Percentiles rank a stretch among this genome's conserved stretches.
phyloP scores from a whole-genome alignment of 306 rosid genomes.

The Dalbergia oliveri region DNA sequence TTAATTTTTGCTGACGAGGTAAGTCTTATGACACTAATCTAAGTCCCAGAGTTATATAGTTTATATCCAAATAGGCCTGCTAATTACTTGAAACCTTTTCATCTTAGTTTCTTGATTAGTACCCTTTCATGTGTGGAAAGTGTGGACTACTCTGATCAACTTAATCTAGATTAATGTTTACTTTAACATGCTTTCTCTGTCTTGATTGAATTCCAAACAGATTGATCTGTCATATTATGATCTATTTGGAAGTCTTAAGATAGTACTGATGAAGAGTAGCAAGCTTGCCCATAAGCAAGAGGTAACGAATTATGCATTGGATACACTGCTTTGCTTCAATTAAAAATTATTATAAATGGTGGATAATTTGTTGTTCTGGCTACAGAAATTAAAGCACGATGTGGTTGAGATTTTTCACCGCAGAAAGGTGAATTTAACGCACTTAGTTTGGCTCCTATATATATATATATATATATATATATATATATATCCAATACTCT shows the following conservation, averaged over 20 bases:
- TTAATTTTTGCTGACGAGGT: conserved; percentile 87
- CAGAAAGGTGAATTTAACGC: conserved; percentile 62
- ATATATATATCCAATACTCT: conserved; percentile 2
- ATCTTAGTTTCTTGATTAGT: conserved; percentile 14
- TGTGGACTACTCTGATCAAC: too few relatives aligned
- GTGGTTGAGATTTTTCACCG: conserved; percentile 79
- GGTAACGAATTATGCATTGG: conserved; percentile 53
- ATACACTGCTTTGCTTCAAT: conserved; percentile 30
- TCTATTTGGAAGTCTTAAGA: conserved; percentile 83
- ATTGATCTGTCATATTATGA: conserved; percentile 87
- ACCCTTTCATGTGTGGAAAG: too few relatives aligned
- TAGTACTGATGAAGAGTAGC: conserved; percentile 71
- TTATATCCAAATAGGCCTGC: neutral
- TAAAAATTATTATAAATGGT: conserved; percentile 1
- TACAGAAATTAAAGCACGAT: conserved; percentile 71
- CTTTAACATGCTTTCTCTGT: conserved; percentile 9
- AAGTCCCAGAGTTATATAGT: neutral
- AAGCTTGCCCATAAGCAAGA: conserved; percentile 73
- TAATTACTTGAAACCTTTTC: conserved; percentile 13
- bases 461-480: too few relatives aligned
- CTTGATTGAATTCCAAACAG: conserved; percentile 56
- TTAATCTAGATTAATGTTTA: conserved; percentile 2
- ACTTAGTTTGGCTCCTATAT: conserved; percentile 15
- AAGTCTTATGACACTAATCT: conserved; percentile 34
- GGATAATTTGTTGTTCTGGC: conserved; percentile 39